These are phyloP conservation scores for Strigomonas culicis DNA, from an alignment of 208 protist species.

Conservation along the genomic window DNA sequence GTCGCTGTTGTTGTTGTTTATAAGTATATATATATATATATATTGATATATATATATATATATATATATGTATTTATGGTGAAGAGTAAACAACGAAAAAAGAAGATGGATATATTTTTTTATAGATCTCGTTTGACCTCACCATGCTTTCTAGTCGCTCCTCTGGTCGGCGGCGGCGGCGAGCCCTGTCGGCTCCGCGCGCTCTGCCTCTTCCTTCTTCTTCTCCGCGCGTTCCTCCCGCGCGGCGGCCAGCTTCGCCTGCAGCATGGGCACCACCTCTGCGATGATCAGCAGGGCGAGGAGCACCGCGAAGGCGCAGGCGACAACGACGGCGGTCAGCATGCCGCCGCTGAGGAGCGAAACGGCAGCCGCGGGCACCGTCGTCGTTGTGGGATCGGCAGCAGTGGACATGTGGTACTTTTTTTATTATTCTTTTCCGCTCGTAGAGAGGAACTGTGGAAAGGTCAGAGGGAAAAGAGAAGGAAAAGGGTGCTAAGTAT, in stretches of 20 bases:
- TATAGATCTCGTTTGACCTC: neutral
- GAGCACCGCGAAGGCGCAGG: constrained; percentile 21
- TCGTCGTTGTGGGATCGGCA: neutral
- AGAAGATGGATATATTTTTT: constrained; percentile 10
- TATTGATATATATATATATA: constrained; percentile 11
- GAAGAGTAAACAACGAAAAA: constrained; percentile 13
- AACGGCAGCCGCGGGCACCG: neutral
- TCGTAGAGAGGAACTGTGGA: neutral
- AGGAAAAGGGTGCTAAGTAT: constrained; percentile 10
- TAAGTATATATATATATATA: neutral
- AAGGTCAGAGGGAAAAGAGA: neutral
- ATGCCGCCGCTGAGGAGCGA: constrained; percentile 27
- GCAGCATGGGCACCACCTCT: constrained; percentile 17
- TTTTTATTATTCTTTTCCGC: neutral
- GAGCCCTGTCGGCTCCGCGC: too few relatives aligned
- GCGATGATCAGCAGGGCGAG: constrained; percentile 25
- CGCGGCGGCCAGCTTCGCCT: neutral
- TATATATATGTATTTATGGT: constrained; percentile 1
- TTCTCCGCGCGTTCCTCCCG: neutral
- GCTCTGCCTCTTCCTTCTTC: neutral
- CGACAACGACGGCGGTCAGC: constrained; percentile 23
- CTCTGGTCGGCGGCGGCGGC: neutral
- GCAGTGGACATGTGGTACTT: neutral
- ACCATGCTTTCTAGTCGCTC: neutral
- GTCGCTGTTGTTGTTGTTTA: constrained; percentile 7